Evolutionary conservation across 2,329 filamentous ascomycete species (phyloP).

Genomic region (Leptoxyphium fumago): DNA sequence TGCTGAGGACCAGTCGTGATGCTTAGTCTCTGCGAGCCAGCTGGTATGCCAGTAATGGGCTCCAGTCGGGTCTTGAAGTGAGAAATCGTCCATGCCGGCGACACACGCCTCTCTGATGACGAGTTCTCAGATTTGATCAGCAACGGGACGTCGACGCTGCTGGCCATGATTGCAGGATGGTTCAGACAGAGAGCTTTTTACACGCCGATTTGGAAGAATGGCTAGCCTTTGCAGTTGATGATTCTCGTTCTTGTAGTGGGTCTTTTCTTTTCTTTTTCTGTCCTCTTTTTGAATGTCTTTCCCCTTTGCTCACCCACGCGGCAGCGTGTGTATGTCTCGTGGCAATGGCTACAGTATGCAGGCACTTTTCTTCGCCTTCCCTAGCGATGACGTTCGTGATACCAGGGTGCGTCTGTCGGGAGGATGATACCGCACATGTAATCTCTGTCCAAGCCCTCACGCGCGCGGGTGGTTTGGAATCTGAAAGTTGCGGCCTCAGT

Average conservation of each 20-base stretch:
- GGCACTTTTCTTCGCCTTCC: no score
- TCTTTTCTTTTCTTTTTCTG: not conserved
- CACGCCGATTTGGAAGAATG: no score
- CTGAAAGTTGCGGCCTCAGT: no score
- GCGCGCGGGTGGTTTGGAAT: no score
- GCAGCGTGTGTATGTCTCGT: no score
- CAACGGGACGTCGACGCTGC: constrained; percentile 49
- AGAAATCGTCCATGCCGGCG: constrained; percentile 77
- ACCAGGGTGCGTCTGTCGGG: no score
- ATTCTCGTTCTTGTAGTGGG: not conserved
- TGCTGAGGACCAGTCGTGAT: constrained; percentile 39
- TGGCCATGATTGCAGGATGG: constrained; percentile 7
- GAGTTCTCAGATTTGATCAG: constrained; percentile 61
- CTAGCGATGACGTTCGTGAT: no score
- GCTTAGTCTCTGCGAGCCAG: constrained; percentile 58
- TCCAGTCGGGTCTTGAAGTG: constrained; percentile 80
- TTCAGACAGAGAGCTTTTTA: not conserved
- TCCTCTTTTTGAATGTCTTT: not conserved
- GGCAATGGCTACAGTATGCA: no score
- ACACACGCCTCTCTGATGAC: constrained; percentile 77
- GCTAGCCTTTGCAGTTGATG: not conserved
- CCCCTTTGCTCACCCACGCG: not conserved
- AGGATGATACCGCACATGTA: no score
- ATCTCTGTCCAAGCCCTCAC: no score
- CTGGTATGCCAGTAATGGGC: constrained; percentile 81